Evolutionary conservation across 2,329 filamentous ascomycete species (phyloP).

Genomic region (Diaporthe sp.): DNA sequence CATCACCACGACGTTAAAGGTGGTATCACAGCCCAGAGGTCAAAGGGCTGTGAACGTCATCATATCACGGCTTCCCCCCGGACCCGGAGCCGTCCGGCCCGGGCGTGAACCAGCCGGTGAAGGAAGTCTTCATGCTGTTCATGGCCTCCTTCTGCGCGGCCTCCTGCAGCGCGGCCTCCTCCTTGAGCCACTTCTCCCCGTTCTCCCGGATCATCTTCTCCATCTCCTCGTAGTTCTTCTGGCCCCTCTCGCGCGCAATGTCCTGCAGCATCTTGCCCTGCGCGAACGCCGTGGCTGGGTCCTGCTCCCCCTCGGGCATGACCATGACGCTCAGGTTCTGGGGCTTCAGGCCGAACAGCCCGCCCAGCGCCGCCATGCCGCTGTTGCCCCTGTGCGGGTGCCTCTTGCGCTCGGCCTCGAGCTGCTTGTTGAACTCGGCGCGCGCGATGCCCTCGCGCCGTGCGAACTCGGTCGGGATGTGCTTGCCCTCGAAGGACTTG

Average conservation of each 20-base stretch:
- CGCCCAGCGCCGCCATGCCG: slow-evolving; percentile 76
- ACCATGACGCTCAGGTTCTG: slow-evolving; percentile 71
- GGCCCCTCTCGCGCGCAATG: slow-evolving; percentile 89
- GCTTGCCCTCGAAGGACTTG: slow-evolving; percentile 87
- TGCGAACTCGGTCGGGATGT: slow-evolving; percentile 92
- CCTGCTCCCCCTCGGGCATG: slow-evolving; percentile 73
- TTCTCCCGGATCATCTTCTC: slow-evolving; percentile 94
- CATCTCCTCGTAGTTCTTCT: slow-evolving; percentile 87
- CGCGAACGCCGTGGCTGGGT: slow-evolving; percentile 79
- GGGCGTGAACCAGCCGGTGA: slow-evolving; percentile 65
- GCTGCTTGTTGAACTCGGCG: slow-evolving; percentile 83
- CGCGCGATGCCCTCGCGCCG: slow-evolving; percentile 87
- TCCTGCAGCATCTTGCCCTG: slow-evolving; percentile 98
- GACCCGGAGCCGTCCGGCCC: neutral
- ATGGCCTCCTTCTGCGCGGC: slow-evolving; percentile 90
- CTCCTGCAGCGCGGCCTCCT: slow-evolving; percentile 89
- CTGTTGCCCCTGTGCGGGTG: slow-evolving; percentile 59
- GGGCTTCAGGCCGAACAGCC: slow-evolving; percentile 81
- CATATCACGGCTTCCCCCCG: slow-evolving; percentile 17
- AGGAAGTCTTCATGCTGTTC: slow-evolving; percentile 88
- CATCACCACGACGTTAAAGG: neutral
- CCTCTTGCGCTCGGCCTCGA: slow-evolving; percentile 75
- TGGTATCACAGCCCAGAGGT: neutral
- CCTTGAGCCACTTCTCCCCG: slow-evolving; percentile 94
- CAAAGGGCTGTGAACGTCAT: neutral